Base-by-base conservation (phyloP, 208 protist genomes). In the Crithidia mellificae region DNA sequence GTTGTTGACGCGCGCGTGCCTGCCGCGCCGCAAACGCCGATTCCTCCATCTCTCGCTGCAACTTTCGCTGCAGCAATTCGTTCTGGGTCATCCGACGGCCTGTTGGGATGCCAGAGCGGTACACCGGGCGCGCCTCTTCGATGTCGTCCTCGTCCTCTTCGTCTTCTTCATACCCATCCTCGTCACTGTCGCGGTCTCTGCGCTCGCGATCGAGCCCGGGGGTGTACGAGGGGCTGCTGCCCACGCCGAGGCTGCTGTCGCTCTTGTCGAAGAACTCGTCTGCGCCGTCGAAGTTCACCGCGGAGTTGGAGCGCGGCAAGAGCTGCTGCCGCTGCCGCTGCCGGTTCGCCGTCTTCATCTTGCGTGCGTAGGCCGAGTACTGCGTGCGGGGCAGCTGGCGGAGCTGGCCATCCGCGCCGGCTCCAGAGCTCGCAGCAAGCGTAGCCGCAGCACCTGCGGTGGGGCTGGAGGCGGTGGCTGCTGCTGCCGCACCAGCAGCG, bases 181-280 rank as follows among this genome's bases (percentile, higher is more conserved):
- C 4, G 19, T 24, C 56, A 44, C 58, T 61, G 68, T 43, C 39
- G 19, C 50, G 6, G 15, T 17, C 12, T 0, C 43, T 17, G 9
- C 43, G 38, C 17, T 39, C 41, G 1, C 15, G 9, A 11, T 63
- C 56, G 43, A 8, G 41, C 17, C 25, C 46, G 0, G 32, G 22
- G 20, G 47, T 65, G 14, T 27, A 7, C 20, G 59, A 65, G 8
- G 59, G 29, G 27, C 59, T 53, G 59, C 43, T 51, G 24, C 55
- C 47, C 8, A 20, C 47, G 30, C 51, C 68, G 19, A 67, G 19
- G 43, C 43, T 74, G 52, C 68, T 74, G 53, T 68, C 59, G 53
- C 68, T 74, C n/a, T 61, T 36, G 46, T 51, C 63, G 25, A 74
- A 74, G 30, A 74, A 74, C 6, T 52, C 68, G 27, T 62, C 63